Base-by-base conservation (phyloP, 768 basidiomycete species). In the Lactarius trivialis region DNA sequence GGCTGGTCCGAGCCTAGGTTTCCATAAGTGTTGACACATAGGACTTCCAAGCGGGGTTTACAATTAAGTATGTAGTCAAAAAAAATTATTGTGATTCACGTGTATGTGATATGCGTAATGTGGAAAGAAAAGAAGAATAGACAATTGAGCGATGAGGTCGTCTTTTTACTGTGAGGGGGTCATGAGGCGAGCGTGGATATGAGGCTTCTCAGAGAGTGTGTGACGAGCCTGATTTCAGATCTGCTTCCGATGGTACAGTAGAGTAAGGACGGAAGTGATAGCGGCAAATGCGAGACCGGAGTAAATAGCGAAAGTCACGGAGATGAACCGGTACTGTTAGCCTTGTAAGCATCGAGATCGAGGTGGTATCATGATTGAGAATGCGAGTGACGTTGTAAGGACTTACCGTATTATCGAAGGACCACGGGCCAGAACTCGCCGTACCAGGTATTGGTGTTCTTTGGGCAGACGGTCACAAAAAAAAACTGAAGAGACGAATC, bases 161-260 rank as follows among this genome's bases (percentile, higher is more conserved):
- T n/a, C n/a, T n/a, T n/a, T n/a, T n/a, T n/a, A n/a, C n/a, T n/a
- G n/a, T n/a, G n/a, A n/a, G n/a, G n/a, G n/a, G 14, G 80, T 76
- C 92, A 93, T 93, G 43, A 93, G 77, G 12, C 89, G 82, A n/a
- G 89, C 88, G 67, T 93, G 91, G 64, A 93, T 83, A 74, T 93
- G 92, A 1, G 88, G 85, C 68, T 92, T 89, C 67, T 92, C 91
- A 50, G 80, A 73, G 74, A 91, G 81, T 14, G 89, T 80, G 56
- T 85, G 82, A 53, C 84, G 83, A 26, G 85, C 75, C 71, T 91
- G 89, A 0, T 72, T 74, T 83, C 82, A 86, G 58, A 93, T 88
- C 70, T 89, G 88, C 70, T 89, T 87, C 67, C 89, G 83, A 80
- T 85, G 89, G 74, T 82, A 90, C 37, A 92, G 76, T 70, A 79